These are phyloP conservation scores for Rauvolfia tetraphylla DNA, from an alignment of 257 asterid species.

Conservation along the genomic window DNA sequence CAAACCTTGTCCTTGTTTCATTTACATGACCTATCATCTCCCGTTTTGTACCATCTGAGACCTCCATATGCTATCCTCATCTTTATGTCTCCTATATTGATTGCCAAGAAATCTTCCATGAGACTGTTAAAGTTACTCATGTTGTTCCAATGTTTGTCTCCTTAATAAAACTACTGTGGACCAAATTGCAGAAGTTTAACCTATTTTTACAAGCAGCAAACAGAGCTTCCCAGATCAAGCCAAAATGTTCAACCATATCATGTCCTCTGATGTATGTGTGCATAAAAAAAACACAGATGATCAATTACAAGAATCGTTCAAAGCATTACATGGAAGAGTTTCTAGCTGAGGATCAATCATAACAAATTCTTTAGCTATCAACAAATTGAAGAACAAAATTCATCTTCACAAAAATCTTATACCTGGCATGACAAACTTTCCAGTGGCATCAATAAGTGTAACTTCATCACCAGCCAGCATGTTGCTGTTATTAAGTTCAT, in stretches of 20 bases:
- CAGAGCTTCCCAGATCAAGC: not conserved
- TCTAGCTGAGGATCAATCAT: too few relatives aligned
- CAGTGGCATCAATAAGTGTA: slow-evolving; percentile 77
- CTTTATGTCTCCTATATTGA: not conserved
- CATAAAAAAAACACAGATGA: not conserved
- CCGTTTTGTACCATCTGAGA: not conserved
- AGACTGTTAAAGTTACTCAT: not conserved
- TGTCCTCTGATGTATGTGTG: too few relatives aligned
- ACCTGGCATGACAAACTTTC: slow-evolving; percentile 99
- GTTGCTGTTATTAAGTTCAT: slow-evolving; percentile 19
- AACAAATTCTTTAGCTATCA: too few relatives aligned
- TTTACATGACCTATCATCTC: not conserved
- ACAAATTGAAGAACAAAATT: too few relatives aligned
- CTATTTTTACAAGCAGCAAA: not conserved
- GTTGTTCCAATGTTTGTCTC: not conserved
- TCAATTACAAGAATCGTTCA: too few relatives aligned
- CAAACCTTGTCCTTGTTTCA: not conserved
- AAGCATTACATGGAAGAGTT: too few relatives aligned
- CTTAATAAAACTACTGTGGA: not conserved
- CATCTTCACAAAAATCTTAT: slow-evolving; percentile 17
- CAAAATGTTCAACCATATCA: not conserved
- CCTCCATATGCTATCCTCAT: not conserved
- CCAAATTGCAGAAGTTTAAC: not conserved
- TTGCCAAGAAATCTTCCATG: not conserved
- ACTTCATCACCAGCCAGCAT: slow-evolving; percentile 77